A percentile compares a stretch with the other conserved stretches of the same genome.
phyloP scores from a whole-genome alignment of 768 basidiomycete species.

The Gymnopilus junonius region DNA sequence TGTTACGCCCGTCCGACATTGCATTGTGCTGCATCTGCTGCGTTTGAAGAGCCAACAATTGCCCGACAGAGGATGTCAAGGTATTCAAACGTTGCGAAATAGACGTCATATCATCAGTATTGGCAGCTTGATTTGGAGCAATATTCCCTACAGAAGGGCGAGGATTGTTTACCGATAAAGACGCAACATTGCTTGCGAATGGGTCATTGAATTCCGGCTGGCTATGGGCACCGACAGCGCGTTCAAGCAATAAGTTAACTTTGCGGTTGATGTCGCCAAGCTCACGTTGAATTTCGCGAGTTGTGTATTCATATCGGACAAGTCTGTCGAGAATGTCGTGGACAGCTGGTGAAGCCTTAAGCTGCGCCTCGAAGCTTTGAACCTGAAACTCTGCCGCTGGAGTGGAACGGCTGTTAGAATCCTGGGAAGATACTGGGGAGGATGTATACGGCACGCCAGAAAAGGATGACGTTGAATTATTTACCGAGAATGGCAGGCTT shows the following conservation, averaged over 20 bases:
- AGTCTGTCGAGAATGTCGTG: slow-evolving; percentile 79
- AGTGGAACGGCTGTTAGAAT: slow-evolving; percentile 70
- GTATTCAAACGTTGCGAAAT: slow-evolving; percentile 82
- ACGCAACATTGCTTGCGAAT: slow-evolving; percentile 57
- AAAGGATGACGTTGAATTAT: slow-evolving; percentile 8
- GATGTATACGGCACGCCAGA: slow-evolving; percentile 54
- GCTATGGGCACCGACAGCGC: slow-evolving; percentile 46
- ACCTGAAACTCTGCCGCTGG: slow-evolving; percentile 50
- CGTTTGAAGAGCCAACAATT: slow-evolving; percentile 80
- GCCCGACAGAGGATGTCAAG: slow-evolving; percentile 83
- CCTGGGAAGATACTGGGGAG: slow-evolving; percentile 80
- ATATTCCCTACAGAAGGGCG: slow-evolving; percentile 72
- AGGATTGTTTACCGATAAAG: slow-evolving; percentile 40
- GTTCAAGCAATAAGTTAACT: slow-evolving; percentile 76
- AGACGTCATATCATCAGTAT: slow-evolving; percentile 71
- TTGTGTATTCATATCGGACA: slow-evolving; percentile 67
- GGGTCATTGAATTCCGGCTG: slow-evolving; percentile 87
- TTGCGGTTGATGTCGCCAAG: slow-evolving; percentile 78
- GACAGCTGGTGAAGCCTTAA: slow-evolving; percentile 76
- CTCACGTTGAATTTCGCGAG: slow-evolving; percentile 75
- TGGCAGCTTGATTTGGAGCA: slow-evolving; percentile 71
- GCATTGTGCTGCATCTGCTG: slow-evolving; percentile 61
- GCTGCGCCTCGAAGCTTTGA: slow-evolving; percentile 68
- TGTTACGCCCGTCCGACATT: slow-evolving; percentile 41
- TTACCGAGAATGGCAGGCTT: slow-evolving; percentile 11